Percentiles rank a stretch among this genome's conserved stretches.
Conservation (phyloP, 805 yeast species). For the Allodekkera sacchari region DNA sequence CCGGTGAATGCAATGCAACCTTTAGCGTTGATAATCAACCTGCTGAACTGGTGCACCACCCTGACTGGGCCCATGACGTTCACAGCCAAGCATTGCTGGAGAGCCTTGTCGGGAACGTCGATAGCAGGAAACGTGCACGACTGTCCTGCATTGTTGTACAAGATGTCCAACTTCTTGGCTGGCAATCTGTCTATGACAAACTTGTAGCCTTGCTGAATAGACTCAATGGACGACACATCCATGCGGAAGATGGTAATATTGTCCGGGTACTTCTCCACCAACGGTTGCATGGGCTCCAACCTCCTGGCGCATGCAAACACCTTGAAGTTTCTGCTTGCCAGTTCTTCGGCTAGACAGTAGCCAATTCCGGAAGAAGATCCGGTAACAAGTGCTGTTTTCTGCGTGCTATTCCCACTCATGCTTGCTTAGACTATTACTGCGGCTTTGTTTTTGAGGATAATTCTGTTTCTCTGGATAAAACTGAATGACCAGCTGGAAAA, state of each 20-base stretch:
- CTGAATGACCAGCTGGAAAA: too few relatives aligned
- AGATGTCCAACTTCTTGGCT: constrained; percentile 37
- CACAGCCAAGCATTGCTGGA: constrained; percentile 47
- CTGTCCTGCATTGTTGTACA: constrained; percentile 59
- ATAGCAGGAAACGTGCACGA: constrained; percentile 63
- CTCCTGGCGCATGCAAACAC: constrained; percentile 75
- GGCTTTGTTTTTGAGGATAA: too few relatives aligned
- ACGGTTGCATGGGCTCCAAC: constrained; percentile 47
- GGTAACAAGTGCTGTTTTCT: constrained; percentile 40
- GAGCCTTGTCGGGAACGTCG: constrained; percentile 46
- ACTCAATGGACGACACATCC: constrained; percentile 49
- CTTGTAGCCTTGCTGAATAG: constrained; percentile 36
- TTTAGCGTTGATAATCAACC: constrained; percentile 41
- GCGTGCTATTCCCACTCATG: too few relatives aligned
- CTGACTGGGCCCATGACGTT: constrained; percentile 68
- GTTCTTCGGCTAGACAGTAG: constrained; percentile 34
- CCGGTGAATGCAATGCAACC: constrained; percentile 74
- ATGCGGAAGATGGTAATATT: constrained; percentile 40
- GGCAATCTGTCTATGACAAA: constrained; percentile 23
- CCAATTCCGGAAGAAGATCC: constrained; percentile 61
- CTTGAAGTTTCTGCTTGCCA: constrained; percentile 34
- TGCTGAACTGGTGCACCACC: constrained; percentile 45
- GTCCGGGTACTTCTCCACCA: constrained; percentile 27
- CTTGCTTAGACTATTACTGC: too few relatives aligned
- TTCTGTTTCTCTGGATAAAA: too few relatives aligned